Conservation (phyloP, 164 flowering plant species). For the Brasenia schreberi region DNA sequence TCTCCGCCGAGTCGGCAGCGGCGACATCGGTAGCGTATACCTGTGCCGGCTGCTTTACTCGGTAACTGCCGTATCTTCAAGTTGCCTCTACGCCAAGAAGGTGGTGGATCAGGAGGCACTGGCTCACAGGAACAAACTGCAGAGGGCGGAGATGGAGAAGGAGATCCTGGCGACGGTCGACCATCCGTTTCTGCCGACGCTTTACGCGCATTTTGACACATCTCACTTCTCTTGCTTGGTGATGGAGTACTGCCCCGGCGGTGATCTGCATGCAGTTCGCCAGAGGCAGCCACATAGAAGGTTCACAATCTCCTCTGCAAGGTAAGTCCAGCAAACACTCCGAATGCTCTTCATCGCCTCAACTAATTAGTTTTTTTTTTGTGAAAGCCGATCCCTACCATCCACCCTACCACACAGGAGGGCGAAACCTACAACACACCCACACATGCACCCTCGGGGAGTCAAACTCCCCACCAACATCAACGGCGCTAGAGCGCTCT, state of each 20-base stretch:
- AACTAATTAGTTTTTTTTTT: too few relatives aligned
- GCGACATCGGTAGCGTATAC: constrained; percentile 74
- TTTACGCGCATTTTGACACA: constrained; percentile 68
- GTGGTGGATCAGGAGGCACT: constrained; percentile 80
- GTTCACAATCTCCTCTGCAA: constrained; percentile 55
- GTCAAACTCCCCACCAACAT: too few relatives aligned
- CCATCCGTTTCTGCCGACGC: constrained; percentile 80
- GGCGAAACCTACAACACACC: too few relatives aligned
- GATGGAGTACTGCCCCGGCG: constrained; percentile 94
- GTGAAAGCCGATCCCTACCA: too few relatives aligned
- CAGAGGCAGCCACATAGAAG: constrained; percentile 46
- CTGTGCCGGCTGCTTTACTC: constrained; percentile 54
- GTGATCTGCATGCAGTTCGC: constrained; percentile 54
- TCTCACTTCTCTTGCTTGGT: constrained; percentile 78
- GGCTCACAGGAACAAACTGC: constrained; percentile 48
- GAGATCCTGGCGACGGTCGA: constrained; percentile 67
- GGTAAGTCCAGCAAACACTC: constrained; percentile 17
- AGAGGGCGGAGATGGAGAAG: constrained; percentile 81
- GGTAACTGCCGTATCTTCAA: constrained; percentile 9
- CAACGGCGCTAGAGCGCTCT: too few relatives aligned
- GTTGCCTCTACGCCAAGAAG: constrained; percentile 67
- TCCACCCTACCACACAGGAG: too few relatives aligned
- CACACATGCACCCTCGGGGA: too few relatives aligned
- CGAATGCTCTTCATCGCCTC: too few relatives aligned
- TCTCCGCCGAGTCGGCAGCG: constrained; percentile 56